phyloP scores from a whole-genome alignment of 176 grass and related monocot species.

The Carex kokanica region DNA sequence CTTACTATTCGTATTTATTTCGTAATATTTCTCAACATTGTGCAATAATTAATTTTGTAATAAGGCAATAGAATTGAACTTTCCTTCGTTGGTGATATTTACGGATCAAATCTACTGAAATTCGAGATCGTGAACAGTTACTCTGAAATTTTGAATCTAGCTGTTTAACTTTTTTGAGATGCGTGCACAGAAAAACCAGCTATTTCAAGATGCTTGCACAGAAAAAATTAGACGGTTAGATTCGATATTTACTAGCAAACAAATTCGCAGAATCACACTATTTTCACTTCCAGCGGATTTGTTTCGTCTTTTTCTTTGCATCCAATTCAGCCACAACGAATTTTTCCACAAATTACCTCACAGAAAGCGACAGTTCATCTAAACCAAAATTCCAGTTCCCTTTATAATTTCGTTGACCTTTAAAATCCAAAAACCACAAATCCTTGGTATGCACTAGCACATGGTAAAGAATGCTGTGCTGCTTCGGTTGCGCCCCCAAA shows the following conservation, averaged over 20 bases:
- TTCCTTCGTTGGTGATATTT: not conserved
- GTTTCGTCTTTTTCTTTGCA: not conserved
- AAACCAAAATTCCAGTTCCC: constrained; percentile 9
- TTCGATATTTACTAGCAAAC: not conserved
- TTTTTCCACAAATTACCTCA: not conserved
- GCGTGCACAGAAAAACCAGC: too few species aligned
- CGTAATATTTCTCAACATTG: not conserved
- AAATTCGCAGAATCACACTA: not conserved
- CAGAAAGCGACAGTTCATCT: not conserved
- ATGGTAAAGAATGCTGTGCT: constrained; percentile 26
- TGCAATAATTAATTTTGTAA: not conserved
- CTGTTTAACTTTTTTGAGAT: too few species aligned
- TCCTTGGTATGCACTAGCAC: not conserved
- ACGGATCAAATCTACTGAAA: too few species aligned
- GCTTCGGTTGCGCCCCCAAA: constrained; percentile 21
- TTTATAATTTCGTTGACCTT: constrained; percentile 2
- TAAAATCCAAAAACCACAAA: not conserved
- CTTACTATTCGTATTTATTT: too few species aligned
- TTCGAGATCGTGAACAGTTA: too few species aligned
- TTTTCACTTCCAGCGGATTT: not conserved
- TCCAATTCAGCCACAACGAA: constrained; percentile 16
- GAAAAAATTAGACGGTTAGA: too few species aligned
- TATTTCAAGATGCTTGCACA: too few species aligned
- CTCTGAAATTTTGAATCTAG: too few species aligned
- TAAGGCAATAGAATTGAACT: not conserved